These are phyloP conservation scores for Lunularia cruciata DNA, from an alignment of 225 moss, liverwort and hornwort genomes.

Conservation along the genomic window DNA sequence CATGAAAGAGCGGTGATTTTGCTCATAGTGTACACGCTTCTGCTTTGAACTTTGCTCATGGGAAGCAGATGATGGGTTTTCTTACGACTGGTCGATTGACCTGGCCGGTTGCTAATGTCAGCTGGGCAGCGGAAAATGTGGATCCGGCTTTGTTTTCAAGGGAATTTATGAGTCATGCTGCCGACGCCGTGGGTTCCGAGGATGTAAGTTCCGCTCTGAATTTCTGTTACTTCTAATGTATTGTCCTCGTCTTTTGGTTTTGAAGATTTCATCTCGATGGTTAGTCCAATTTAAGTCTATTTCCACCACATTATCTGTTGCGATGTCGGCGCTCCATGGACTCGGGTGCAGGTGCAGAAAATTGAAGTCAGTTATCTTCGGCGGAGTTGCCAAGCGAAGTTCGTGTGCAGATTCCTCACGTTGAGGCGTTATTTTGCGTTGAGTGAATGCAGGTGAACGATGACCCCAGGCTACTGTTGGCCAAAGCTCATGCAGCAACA, in stretches of 20 bases:
- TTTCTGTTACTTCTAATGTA: too few species aligned
- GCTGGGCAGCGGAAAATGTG: conserved; percentile 96
- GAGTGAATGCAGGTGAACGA: conserved; percentile 51
- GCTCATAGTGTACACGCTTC: background rate
- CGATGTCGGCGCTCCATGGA: too few species aligned
- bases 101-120: conserved; percentile 12
- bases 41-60: too few species aligned
- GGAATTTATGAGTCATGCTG: conserved; percentile 92
- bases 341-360: too few species aligned
- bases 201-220: conserved; percentile 67
- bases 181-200: conserved; percentile 70
- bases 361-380: too few species aligned
- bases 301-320: too few species aligned
- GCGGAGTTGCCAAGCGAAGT: too few species aligned
- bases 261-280: too few species aligned
- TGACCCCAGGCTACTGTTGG: conserved; percentile 65
- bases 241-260: background rate
- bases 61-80: too few species aligned
- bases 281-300: too few species aligned
- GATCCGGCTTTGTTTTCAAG: conserved; percentile 91
- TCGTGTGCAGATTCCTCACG: too few species aligned
- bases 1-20: background rate
- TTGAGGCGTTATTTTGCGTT: too few species aligned
- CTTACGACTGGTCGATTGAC: background rate
- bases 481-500: conserved; percentile 78